phyloP scores from a whole-genome alignment of 345 rosid species.

The Anastatica hierochuntica region DNA sequence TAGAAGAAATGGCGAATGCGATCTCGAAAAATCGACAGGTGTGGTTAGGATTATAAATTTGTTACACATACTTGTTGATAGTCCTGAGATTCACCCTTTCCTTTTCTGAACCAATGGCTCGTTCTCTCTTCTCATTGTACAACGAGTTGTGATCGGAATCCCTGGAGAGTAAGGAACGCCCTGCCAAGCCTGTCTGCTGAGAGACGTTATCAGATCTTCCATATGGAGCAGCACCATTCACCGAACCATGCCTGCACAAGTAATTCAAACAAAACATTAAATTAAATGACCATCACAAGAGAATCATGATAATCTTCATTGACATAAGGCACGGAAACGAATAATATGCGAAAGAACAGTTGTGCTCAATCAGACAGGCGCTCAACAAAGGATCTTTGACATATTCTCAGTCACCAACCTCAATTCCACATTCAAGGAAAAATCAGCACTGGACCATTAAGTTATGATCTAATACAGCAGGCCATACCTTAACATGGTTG shows the following conservation, averaged over 20 bases:
- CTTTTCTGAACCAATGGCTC: slow-evolving; percentile 60
- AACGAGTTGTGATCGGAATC: slow-evolving; percentile 45
- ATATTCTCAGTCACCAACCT: slow-evolving; percentile 17
- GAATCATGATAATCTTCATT: neutral
- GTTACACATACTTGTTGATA: slow-evolving; percentile 57
- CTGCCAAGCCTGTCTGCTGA: slow-evolving; percentile 48
- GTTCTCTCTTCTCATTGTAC: slow-evolving; percentile 69
- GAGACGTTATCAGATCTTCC: slow-evolving; percentile 63
- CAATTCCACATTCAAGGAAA: neutral
- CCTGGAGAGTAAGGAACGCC: slow-evolving; percentile 54
- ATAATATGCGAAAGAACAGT: neutral
- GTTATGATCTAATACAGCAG: neutral
- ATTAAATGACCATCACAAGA: slow-evolving; percentile 5
- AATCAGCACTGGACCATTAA: too few species aligned
- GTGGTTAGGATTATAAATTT: slow-evolving; percentile 6
- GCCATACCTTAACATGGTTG: slow-evolving; percentile 68
- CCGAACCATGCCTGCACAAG: slow-evolving; percentile 55
- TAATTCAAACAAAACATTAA: slow-evolving; percentile 16
- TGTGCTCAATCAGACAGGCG: neutral
- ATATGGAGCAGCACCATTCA: slow-evolving; percentile 52
- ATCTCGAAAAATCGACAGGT: slow-evolving; percentile 3
- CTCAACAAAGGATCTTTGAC: slow-evolving; percentile 9
- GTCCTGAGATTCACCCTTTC: slow-evolving; percentile 69
- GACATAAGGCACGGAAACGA: slow-evolving; percentile 7
- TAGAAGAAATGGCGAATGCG: neutral